Conservation (phyloP, 805 yeast genomes). For the Yamadazyma olivae region DNA sequence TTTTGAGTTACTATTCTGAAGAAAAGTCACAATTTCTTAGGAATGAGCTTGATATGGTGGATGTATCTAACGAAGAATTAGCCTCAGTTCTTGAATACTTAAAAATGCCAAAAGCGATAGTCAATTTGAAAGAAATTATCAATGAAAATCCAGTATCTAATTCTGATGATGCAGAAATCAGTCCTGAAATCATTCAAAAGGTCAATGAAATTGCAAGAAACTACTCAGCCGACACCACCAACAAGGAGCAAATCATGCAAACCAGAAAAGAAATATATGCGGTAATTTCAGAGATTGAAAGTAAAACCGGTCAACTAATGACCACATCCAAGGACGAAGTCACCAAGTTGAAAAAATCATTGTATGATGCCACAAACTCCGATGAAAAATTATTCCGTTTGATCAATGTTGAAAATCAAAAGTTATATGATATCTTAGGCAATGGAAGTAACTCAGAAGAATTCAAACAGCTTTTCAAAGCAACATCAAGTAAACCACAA, state of each 20-base stretch:
- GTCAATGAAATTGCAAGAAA: constrained; percentile 23
- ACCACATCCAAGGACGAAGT: constrained; percentile 47
- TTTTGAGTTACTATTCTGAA: constrained; percentile 84
- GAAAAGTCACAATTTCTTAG: constrained; percentile 78
- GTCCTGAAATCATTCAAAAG: constrained; percentile 5
- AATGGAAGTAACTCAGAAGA: constrained; percentile 42
- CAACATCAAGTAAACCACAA: constrained; percentile 2
- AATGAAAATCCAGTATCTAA: constrained; percentile 9
- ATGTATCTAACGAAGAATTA: constrained; percentile 76
- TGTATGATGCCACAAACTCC: constrained; percentile 58
- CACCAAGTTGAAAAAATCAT: constrained; percentile 53
- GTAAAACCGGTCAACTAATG: constrained; percentile 1
- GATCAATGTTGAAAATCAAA: constrained; percentile 31
- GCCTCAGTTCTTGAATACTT: constrained; percentile 77
- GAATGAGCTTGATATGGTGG: constrained; percentile 67
- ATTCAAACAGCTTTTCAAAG: constrained; percentile 31
- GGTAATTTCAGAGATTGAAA: constrained; percentile 33
- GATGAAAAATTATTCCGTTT: constrained; percentile 53
- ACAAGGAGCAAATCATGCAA: constrained; percentile 24
- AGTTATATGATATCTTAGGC: constrained; percentile 24
- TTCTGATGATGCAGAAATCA: constrained; percentile 1
- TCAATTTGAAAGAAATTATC: constrained; percentile 46
- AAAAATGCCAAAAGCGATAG: constrained; percentile 66
- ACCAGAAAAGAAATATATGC: constrained; percentile 36
- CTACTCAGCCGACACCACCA: constrained; percentile 32